Base-by-base conservation (phyloP, 768 basidiomycete species). In the Hypsizygus marmoreus region DNA sequence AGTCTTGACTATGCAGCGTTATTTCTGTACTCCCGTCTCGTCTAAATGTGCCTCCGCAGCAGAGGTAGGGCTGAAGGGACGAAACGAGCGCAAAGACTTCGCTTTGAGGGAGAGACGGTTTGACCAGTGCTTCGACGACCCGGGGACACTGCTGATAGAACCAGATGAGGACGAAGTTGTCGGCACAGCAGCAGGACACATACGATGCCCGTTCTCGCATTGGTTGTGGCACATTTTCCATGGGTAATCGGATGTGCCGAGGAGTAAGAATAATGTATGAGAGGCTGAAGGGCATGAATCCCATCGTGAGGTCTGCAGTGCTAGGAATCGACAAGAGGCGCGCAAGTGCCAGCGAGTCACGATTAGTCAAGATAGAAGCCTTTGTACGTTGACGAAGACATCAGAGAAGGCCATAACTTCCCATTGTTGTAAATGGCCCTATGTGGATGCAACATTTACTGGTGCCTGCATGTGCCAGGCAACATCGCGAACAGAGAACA, bases 201-300 rank as follows among this genome's bases (percentile, higher is more conserved):
- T 29, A 59, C 54, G 39, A 44, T 24, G 29, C 47, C 29, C 55
- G 53, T 44, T 47, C 43, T 47, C 46, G 51, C 22, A 48, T 11
- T 19, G 51, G 8, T 28, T 34, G 40, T 17, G 41, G 12, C 2
- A 51, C 41, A 39, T 33, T 12, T 19, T 55, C 73, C 23, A 73
- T 72, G 10, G 79, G 80, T 40, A 82, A 65, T 51, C 73, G 76
- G 43, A 82, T 72, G 44, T 69, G 71, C 50, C 67, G 69, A 32
- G 80, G 79, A 17, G 78, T 76, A 57, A 78, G 69, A 61, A 80
- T 64, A 52, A 82, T 68, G 59, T 80, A 70, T 30, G 79, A 78
- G 13, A 80, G 49, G 49, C 71, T 74, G 69, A 79, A 68, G n/a
- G 69, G 69, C 23, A 71, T 38, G 43, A 66, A 59, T 40, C 54